Base-by-base conservation (phyloP, 192 early-diverging fungal species). In the Umbelopsis sp. region DNA sequence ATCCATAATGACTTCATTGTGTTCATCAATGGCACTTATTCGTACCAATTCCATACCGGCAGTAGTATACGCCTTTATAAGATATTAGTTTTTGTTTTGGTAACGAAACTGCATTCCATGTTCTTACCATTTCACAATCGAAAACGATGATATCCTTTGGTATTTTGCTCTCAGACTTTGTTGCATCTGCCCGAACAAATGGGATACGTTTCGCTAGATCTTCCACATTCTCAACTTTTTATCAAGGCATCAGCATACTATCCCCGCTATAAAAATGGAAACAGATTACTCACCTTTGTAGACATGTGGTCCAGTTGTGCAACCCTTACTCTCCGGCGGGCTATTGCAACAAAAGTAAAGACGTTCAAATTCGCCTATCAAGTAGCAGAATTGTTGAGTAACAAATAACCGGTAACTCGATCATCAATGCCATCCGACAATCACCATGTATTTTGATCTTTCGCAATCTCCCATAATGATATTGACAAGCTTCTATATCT, bases 101-200 rank as follows among this genome's bases (percentile, higher is more conserved):
- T 67, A 49, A 21, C 4, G 4, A 12, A 73, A 2, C 11, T 15
- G 8, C 2, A 37, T 45, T 12, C 5, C n/a, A 11, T 18, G 1
- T 11, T 4, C 23, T 46, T 80, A 87, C 87, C 90, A 92, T 92
- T 78, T 92, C 90, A 68, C 90, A 92, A 78, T 92, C 90, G 64
- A 90, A 71, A 0, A 84, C 90, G 21, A 90, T 83, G 22, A 89
- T 55, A 9, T 70, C 16, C 18, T 72, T 41, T 8, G 69, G 49
- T 4, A 64, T 46, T 12, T 46, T 47, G 1, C 47, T 27, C 12
- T 69, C 64, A 16, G 73, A 30, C 48, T 33, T 30, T 3, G 37
- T 51, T 35, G 79, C 71, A 0, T 82, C 80, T 58, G 84, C 83
- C 53, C 75, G 66, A 3, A 78, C 30, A 53, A 76, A 82, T 12